These are phyloP conservation scores for Erodium trifolium DNA, from an alignment of 441 rosid species.

Conservation along the genomic window DNA sequence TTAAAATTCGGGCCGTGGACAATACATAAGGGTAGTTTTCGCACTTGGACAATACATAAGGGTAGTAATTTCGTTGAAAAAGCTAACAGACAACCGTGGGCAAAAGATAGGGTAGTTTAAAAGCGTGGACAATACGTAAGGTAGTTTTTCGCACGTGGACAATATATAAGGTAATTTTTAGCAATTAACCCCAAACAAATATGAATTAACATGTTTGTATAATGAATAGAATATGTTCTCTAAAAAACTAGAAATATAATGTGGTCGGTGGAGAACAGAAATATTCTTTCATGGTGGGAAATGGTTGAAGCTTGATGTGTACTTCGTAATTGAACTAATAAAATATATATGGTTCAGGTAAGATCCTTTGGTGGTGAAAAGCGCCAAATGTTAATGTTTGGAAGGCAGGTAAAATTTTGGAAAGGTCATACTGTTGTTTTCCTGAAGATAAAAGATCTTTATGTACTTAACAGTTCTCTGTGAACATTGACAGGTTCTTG, in stretches of 20 bases:
- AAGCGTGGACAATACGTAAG: too few species aligned
- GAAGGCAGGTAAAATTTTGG: constrained; percentile 50
- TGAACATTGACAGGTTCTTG: constrained; percentile 56
- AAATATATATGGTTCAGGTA: constrained; percentile 44
- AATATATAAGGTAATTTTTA: too few species aligned
- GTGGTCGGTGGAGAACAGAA: neutral
- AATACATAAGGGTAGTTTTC: too few species aligned
- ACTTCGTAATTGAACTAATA: constrained; percentile 13
- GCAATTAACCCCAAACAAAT: neutral
- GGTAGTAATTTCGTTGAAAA: too few species aligned
- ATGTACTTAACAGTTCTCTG: constrained; percentile 13
- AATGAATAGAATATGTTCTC: neutral
- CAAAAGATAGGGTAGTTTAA: too few species aligned
- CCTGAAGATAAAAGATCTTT: constrained; percentile 1
- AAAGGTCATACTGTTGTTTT: constrained; percentile 8
- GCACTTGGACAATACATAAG: too few species aligned
- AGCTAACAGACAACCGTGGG: too few species aligned
- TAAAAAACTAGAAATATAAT: neutral
- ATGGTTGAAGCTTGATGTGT: neutral
- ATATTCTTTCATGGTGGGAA: neutral
- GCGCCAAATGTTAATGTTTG: constrained; percentile 77
- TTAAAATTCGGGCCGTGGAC: too few species aligned
- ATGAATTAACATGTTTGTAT: neutral
- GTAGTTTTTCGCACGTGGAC: too few species aligned
- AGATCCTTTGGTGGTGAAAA: constrained; percentile 95